Evolutionary conservation across 371 early-diverging fungal genomes (phyloP).

Genomic region (Mucor racemosus): DNA sequence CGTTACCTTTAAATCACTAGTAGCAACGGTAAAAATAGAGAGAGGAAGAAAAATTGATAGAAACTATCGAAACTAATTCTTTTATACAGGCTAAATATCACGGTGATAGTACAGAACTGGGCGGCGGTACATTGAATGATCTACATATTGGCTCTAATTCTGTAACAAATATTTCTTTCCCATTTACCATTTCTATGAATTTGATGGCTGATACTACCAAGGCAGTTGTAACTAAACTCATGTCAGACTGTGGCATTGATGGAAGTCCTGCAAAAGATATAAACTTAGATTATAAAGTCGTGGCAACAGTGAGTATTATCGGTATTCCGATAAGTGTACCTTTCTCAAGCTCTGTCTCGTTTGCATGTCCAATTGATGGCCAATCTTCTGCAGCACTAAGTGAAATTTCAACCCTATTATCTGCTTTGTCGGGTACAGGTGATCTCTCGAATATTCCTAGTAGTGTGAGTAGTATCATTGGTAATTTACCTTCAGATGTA

Average conservation of each 20-base stretch:
- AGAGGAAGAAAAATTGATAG: background rate
- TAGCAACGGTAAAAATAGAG: constrained; percentile 53
- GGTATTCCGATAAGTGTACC: constrained; percentile 56
- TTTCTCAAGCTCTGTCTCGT: constrained; percentile 36
- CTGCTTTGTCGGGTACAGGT: background rate
- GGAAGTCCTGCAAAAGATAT: constrained; percentile 34
- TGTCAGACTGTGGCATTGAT: constrained; percentile 50
- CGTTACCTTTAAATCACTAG: constrained; percentile 58
- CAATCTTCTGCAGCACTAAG: constrained; percentile 11
- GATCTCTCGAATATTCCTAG: background rate
- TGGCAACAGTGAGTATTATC: constrained; percentile 50
- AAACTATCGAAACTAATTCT: background rate
- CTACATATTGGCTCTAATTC: constrained; percentile 53
- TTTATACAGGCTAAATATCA: constrained; percentile 58
- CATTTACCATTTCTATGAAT: constrained; percentile 48
- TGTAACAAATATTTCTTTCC: constrained; percentile 49
- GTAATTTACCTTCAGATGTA: background rate
- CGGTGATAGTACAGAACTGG: constrained; percentile 40
- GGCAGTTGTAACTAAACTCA: constrained; percentile 46
- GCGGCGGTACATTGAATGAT: constrained; percentile 51
- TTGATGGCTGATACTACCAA: constrained; percentile 25
- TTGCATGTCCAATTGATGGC: constrained; percentile 43
- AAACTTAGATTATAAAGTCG: constrained; percentile 58
- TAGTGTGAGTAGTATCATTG: background rate
- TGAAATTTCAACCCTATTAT: constrained; percentile 3